A percentile compares a stretch with the other conserved stretches of the same genome.
Evolutionary conservation across 1,139 yeast genomes (phyloP).

Genomic region (Candida tetrigidarum): DNA sequence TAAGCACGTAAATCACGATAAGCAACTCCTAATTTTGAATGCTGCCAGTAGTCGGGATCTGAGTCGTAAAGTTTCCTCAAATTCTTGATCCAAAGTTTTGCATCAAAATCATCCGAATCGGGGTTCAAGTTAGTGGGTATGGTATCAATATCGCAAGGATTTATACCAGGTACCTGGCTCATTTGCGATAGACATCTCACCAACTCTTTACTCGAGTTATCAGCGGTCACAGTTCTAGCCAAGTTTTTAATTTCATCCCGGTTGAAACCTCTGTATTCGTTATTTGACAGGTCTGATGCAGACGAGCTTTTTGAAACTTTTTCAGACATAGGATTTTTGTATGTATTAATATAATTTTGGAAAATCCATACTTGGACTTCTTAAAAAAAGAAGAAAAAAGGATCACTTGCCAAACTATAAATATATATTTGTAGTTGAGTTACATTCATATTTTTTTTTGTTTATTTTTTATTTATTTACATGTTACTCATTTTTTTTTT

Average conservation of each 20-base stretch:
- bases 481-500: too few species aligned
- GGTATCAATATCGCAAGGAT: conserved; percentile 28
- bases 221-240: conserved; percentile 36
- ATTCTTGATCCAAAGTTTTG: conserved; percentile 72
- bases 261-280: conserved; percentile 2
- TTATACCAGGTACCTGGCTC: conserved; percentile 57
- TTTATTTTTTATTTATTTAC: too few species aligned
- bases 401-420: too few species aligned
- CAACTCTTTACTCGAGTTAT: conserved; percentile 14
- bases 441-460: too few species aligned
- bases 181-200: conserved; percentile 47
- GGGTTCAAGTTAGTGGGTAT: conserved; percentile 14
- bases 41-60: conserved; percentile 50
- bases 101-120: conserved; percentile 18
- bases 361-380: background rate
- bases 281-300: background rate
- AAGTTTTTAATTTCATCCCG: conserved; percentile 25
- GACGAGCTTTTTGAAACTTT: background rate
- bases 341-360: background rate
- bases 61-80: conserved; percentile 51
- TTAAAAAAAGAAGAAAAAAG: background rate
- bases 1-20: conserved; percentile 71
- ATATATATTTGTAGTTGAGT: too few species aligned
- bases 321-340: background rate
- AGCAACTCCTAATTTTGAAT: conserved; percentile 66